phyloP scores from a whole-genome alignment of 176 grass and related monocot species.

The Melocanna baccifera region DNA sequence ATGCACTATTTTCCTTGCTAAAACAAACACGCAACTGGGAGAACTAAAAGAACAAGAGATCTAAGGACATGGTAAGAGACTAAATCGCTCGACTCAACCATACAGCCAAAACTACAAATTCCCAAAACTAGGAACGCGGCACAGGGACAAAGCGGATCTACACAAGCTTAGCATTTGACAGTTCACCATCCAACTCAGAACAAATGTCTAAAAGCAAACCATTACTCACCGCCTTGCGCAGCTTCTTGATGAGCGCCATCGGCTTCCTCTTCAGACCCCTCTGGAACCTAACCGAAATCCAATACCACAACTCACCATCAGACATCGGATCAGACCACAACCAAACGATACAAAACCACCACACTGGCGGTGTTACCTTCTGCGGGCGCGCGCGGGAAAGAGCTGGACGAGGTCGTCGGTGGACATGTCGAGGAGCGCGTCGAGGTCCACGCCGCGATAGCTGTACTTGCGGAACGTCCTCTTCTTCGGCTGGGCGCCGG shows the following conservation, averaged over 20 bases:
- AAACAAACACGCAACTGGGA: not conserved
- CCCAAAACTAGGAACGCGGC: not conserved
- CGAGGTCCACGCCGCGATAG: constrained; percentile 94
- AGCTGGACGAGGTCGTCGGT: constrained; percentile 88
- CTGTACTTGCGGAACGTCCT: constrained; percentile 98
- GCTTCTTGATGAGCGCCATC: constrained; percentile 93
- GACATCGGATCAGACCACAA: not conserved
- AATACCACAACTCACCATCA: not conserved
- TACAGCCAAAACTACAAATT: not conserved
- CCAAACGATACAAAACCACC: not conserved
- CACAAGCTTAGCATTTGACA: not conserved
- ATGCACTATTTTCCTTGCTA: not conserved
- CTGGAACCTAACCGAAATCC: constrained; percentile 58
- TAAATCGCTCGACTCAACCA: not conserved
- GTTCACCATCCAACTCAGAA: not conserved
- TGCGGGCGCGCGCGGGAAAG: constrained; percentile 72
- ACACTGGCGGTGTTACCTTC: constrained; percentile 35
- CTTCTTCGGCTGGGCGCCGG: constrained; percentile 73
- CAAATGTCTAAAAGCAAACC: not conserved
- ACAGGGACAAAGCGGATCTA: not conserved
- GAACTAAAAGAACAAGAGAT: not conserved
- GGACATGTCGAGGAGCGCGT: constrained; percentile 96
- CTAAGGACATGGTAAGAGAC: not conserved
- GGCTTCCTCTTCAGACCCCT: constrained; percentile 98
- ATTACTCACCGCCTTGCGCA: constrained; percentile 84